Conservation (phyloP, 164 flowering plant genomes). For the Echeveria elegans region DNA sequence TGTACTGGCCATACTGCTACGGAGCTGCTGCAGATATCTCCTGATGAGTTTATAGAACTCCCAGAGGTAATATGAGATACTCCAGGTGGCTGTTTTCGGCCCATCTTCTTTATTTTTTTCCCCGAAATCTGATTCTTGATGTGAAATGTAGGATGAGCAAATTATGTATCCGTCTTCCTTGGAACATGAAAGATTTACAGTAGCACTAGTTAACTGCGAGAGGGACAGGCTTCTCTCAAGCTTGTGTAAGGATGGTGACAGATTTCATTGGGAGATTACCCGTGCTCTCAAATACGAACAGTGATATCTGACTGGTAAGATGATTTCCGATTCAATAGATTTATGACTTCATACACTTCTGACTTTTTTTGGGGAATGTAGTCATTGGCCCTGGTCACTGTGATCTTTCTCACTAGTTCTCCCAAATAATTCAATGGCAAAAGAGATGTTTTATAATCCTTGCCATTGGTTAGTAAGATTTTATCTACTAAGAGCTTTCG, state of each 20-base stretch:
- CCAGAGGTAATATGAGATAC: conserved; percentile 59
- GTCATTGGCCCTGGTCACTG: no score
- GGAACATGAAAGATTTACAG: conserved; percentile 64
- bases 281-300: conserved; percentile 46
- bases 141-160: conserved; percentile 68
- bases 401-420: no score
- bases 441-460: no score
- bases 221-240: conserved; percentile 13
- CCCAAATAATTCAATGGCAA: no score
- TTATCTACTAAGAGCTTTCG: no score
- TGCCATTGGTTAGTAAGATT: no score
- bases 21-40: conserved; percentile 84
- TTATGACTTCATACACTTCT: no score
- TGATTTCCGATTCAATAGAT: no score
- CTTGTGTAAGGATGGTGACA: conserved; percentile 18
- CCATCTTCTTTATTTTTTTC: not conserved
- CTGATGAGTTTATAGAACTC: conserved; percentile 67
- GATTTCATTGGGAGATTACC: conserved; percentile 60
- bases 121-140: not conserved
- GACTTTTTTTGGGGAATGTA: no score
- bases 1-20: conserved; percentile 74
- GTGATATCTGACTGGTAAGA: not conserved
- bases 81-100: not conserved
- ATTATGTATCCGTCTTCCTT: conserved; percentile 75
- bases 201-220: conserved; percentile 56